Percentiles rank a stretch among this genome's conserved stretches.
Evolutionary conservation across 75 land plant species (phyloP).

Genomic region (Selaginella tamariscina): DNA sequence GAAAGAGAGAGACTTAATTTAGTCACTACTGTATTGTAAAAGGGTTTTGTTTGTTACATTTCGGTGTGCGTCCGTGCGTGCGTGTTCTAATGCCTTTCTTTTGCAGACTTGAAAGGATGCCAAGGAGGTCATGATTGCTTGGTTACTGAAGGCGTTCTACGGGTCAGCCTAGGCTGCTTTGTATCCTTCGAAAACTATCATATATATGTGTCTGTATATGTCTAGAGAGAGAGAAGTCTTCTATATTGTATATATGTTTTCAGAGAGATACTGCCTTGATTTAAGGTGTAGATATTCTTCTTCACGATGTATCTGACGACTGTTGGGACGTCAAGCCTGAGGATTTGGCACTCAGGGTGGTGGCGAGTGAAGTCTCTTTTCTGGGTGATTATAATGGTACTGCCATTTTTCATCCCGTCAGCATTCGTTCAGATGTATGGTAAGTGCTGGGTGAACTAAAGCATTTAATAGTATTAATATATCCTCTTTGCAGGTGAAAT

Average conservation of each 20-base stretch:
- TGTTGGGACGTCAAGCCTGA: constrained; percentile 44
- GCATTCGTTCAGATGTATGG: constrained; percentile 64
- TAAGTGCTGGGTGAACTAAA: constrained; percentile 21
- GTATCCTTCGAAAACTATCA: constrained; percentile 46
- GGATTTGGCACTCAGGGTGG: constrained; percentile 81
- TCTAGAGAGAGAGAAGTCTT: no score
- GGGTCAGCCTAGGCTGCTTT: constrained; percentile 74
- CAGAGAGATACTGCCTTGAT: no score
- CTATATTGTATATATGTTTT: no score
- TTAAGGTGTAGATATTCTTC: constrained; percentile 34
- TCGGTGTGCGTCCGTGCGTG: no score
- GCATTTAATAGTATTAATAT: neutral
- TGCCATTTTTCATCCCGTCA: constrained; percentile 71
- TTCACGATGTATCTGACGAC: constrained; percentile 74
- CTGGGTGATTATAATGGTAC: constrained; percentile 41
- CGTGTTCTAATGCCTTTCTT: no score
- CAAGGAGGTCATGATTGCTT: constrained; percentile 47
- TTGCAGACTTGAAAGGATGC: constrained; percentile 62
- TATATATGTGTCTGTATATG: no score
- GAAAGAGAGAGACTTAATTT: no score
- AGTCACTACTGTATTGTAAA: no score
- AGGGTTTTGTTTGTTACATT: no score
- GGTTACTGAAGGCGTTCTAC: constrained; percentile 72
- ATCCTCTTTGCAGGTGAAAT: constrained; percentile 55
- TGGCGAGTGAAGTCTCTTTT: constrained; percentile 61